Percentiles rank a stretch among this genome's conserved stretches.
phyloP scores from a whole-genome alignment of 768 basidiomycete species.

The Termitomyces sp. region DNA sequence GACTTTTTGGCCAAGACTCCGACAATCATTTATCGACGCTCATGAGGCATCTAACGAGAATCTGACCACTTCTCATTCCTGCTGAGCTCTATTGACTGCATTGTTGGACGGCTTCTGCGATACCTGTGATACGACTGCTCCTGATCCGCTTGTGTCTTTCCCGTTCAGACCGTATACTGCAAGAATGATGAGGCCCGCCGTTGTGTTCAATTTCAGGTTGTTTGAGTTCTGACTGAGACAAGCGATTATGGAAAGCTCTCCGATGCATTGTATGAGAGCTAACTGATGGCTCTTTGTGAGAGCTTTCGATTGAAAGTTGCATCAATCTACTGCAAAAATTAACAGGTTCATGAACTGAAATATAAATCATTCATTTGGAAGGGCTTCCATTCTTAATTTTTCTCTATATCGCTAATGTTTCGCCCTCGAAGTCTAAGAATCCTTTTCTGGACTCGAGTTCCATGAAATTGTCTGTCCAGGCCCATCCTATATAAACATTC shows the following conservation, averaged over 20 bases:
- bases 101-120: neutral
- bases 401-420: neutral
- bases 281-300: neutral
- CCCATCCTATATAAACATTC: neutral
- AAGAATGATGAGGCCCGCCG: neutral
- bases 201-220: neutral
- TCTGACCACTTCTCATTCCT: neutral
- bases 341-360: neutral
- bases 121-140: neutral
- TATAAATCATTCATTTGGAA: neutral
- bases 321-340: neutral
- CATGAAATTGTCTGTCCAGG: neutral
- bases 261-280: neutral
- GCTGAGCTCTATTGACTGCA: neutral
- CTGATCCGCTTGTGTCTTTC: neutral
- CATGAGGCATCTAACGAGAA: neutral
- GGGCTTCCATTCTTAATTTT: constrained; percentile 1
- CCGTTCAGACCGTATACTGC: too few relatives aligned
- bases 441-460: neutral
- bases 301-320: neutral
- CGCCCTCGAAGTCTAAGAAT: neutral
- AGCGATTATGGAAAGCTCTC: neutral
- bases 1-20: neutral
- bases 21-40: neutral
- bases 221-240: neutral